These are phyloP conservation scores for Sungouiozyma ichnusensis DNA, from an alignment of 805 yeast genomes.

Conservation along the genomic window DNA sequence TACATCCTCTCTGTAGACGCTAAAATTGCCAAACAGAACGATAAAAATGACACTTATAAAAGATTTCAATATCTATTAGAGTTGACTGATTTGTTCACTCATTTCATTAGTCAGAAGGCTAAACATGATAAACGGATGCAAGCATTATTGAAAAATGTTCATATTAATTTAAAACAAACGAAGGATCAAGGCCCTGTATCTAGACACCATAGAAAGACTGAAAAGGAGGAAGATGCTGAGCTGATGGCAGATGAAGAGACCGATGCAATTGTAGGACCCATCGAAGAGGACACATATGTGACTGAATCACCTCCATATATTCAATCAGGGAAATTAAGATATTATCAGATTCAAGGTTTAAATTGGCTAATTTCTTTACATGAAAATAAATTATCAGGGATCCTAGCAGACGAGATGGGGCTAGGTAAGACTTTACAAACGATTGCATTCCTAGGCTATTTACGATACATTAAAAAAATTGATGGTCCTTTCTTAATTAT, in stretches of 20 bases:
- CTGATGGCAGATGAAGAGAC: constrained; percentile 67
- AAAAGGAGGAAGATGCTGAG: constrained; percentile 93
- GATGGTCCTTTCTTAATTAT: constrained; percentile 87
- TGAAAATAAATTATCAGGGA: constrained; percentile 84
- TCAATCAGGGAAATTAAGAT: constrained; percentile 63
- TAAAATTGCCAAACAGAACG: constrained; percentile 42
- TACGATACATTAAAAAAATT: constrained; percentile 65
- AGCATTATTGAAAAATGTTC: constrained; percentile 42
- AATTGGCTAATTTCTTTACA: constrained; percentile 89
- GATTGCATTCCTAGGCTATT: constrained; percentile 79
- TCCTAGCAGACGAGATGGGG: constrained; percentile 97
- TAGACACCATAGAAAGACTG: constrained; percentile 71
- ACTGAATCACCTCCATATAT: constrained; percentile 79
- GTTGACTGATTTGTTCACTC: constrained; percentile 76
- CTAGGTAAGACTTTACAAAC: constrained; percentile 94
- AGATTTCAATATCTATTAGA: constrained; percentile 75
- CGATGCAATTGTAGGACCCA: constrained; percentile 31
- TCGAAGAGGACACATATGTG: constrained; percentile 44
- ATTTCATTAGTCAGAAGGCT: constrained; percentile 74
- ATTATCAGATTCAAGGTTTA: constrained; percentile 88
- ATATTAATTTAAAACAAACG: constrained; percentile 26
- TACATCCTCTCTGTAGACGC: constrained; percentile 46
- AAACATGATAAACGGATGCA: constrained; percentile 66
- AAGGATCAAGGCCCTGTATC: constrained; percentile 18
- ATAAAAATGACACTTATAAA: constrained; percentile 58